Conservation (phyloP, 2,329 filamentous ascomycete species). For the Tolypocladium nubicola region DNA sequence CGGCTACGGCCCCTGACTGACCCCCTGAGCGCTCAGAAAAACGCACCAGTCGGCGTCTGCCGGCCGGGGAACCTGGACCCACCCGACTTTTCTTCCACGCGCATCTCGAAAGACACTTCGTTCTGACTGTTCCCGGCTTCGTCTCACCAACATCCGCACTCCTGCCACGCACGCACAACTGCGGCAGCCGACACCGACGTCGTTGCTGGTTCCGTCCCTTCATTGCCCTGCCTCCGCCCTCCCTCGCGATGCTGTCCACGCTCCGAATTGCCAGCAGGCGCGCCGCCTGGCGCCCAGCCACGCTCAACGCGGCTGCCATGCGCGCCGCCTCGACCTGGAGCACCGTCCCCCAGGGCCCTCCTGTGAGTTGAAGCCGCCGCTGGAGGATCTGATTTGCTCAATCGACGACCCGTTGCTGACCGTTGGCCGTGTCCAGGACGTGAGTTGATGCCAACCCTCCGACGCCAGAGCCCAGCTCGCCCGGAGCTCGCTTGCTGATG, state of each 20-base stretch:
- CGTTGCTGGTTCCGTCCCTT: not conserved
- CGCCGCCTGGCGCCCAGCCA: conserved; percentile 29
- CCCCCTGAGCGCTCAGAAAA: not conserved
- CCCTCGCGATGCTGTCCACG: conserved; percentile 40
- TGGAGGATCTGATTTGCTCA: not conserved
- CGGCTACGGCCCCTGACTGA: not conserved
- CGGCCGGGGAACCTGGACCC: not conserved
- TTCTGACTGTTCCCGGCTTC: not conserved
- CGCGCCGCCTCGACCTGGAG: conserved; percentile 75
- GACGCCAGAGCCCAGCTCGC: not conserved
- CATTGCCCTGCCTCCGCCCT: not conserved
- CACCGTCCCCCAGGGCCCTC: conserved; percentile 85
- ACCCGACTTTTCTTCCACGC: not conserved
- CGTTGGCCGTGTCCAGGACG: conserved; percentile 7
- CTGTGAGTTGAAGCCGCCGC: conserved; percentile 52
- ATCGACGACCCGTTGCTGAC: conserved; percentile 1
- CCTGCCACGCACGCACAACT: not conserved
- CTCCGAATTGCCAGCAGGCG: conserved; percentile 43
- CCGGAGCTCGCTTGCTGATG: not conserved
- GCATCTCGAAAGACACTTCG: not conserved
- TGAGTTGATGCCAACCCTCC: conserved; percentile 3
- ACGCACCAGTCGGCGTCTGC: not conserved
- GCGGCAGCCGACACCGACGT: not conserved
- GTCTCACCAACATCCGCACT: not conserved
- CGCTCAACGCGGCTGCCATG: conserved; percentile 28